Evolutionary conservation across 306 rosid genomes (phyloP).

Genomic region (Begonia peltatifolia): DNA sequence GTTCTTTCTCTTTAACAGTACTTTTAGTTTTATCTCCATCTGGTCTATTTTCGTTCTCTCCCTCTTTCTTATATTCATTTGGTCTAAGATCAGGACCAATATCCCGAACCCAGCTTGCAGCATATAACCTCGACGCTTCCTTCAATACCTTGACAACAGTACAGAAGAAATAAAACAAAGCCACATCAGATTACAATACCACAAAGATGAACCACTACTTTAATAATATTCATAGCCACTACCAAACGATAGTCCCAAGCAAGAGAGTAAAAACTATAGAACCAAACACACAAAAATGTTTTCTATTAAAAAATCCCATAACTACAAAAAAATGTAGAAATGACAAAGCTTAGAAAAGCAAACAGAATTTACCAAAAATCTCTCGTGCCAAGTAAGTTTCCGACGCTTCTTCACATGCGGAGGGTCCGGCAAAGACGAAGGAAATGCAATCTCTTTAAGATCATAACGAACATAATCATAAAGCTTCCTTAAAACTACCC

Average conservation of each 20-base stretch:
- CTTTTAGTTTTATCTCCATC: constrained; percentile 27
- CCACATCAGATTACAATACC: no score
- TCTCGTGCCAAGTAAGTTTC: constrained; percentile 53
- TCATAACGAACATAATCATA: constrained; percentile 58
- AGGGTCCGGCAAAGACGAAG: constrained; percentile 87
- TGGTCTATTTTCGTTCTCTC: constrained; percentile 23
- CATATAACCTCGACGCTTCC: constrained; percentile 72
- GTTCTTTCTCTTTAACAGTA: constrained; percentile 36
- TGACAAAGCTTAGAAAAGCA: no score
- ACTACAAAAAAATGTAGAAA: no score
- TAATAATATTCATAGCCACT: no score
- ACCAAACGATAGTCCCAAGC: no score
- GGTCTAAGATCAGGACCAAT: constrained; percentile 94
- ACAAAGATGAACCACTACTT: no score
- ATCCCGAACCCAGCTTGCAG: constrained; percentile 84
- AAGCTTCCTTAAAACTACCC: constrained; percentile 51
- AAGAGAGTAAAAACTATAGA: no score
- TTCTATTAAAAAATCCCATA: no score
- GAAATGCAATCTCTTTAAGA: constrained; percentile 80
- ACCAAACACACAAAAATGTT: no score
- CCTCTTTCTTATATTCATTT: constrained; percentile 55
- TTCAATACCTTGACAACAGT: constrained; percentile 45
- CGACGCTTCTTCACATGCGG: constrained; percentile 54
- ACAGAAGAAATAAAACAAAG: background rate
- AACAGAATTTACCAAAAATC: constrained; percentile 31